Percentiles rank a stretch among this genome's conserved stretches.
Evolutionary conservation across 768 basidiomycete species (phyloP).

Genomic region (Postia placenta): DNA sequence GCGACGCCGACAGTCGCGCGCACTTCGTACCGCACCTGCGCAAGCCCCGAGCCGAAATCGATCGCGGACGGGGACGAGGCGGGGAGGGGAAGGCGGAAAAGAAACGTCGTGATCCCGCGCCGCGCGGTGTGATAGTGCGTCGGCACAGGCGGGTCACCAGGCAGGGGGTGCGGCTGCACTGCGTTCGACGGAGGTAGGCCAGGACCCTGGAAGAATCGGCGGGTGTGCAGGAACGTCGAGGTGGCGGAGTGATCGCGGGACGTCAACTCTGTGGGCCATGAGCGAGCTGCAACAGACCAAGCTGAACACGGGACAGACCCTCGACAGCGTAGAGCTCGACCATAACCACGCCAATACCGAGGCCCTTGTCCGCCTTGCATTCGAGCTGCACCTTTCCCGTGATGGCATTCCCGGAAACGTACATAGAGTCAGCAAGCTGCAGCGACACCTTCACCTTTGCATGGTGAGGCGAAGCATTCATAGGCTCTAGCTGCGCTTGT

Average conservation of each 20-base stretch:
- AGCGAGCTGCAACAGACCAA: conserved; percentile 5
- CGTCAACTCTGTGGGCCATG: conserved; percentile 47
- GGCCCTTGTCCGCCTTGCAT: conserved; percentile 62
- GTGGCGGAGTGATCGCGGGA: conserved; percentile 79
- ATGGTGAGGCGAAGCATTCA: conserved; percentile 79
- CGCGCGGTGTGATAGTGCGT: conserved; percentile 64
- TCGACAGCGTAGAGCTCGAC: conserved; percentile 64
- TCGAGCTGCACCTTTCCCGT: conserved; percentile 79
- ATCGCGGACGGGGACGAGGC: conserved; percentile 63
- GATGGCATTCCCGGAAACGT: conserved; percentile 60
- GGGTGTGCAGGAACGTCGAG: conserved; percentile 65
- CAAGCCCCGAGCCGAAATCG: conserved; percentile 63
- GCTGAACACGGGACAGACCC: conserved; percentile 9
- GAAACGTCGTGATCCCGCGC: conserved; percentile 71
- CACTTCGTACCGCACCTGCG: conserved; percentile 66
- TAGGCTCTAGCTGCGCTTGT: conserved; percentile 47
- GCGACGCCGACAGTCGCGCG: conserved; percentile 64
- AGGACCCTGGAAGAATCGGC: conserved; percentile 74
- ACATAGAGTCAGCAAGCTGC: conserved; percentile 50
- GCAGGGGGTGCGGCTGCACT: conserved; percentile 54
- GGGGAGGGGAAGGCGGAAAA: conserved; percentile 74
- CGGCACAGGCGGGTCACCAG: conserved; percentile 57
- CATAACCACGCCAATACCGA: conserved; percentile 72
- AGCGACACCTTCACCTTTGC: conserved; percentile 71
- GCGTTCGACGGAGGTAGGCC: conserved; percentile 82